Evolutionary conservation across 1,139 yeast species (phyloP), one percentile per base, ranked within the genome.

Genomic region (Suhomyces bribrorum): DNA sequence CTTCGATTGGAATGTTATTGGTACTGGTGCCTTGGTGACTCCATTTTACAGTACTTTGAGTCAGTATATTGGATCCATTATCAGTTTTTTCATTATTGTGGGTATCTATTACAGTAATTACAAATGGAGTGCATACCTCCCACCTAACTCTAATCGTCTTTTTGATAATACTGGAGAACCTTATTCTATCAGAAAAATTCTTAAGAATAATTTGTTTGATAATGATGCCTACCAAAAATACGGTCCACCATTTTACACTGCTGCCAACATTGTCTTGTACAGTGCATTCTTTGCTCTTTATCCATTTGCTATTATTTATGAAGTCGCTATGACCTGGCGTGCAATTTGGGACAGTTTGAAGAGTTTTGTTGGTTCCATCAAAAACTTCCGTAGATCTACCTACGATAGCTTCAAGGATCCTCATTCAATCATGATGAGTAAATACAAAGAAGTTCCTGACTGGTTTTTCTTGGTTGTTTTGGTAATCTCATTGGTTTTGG

Each of bases 1-100:
- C 43, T 74, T 79, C 52, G 84, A 79, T 50, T 77, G 80, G 79
- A 73, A 73, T 47, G 37, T 52, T n/a, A 13, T 37, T 58, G 31
- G 40, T 26, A 47, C 47, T 44, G 43, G 32, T 42, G 33, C 54
- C 37, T 49, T 54, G 39, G 48, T 44, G 15, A n/a, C 43, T 9
- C 60, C 56, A 14, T 50, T 68, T 43, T 69, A 59, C 48, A 63
- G 73, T 1, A 68, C 67, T 41, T 60, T 56, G 12, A 69, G 67
- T 44, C 62, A 59, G 36, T 69, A 64, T 45, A 37, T 66, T 16
- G 75, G 75, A 1, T 47, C 63, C 23, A 12, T 66, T 1, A 30
- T 68, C 12, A 74, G 58, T 1, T 66, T 67, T 40, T 35, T 62
- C 24, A 56, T 55, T 14, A 65, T 69, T 24, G 48, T 68, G 37